These are phyloP conservation scores for Gnetum montanum DNA, from an alignment of 75 land plant genomes.

Conservation along the genomic window DNA sequence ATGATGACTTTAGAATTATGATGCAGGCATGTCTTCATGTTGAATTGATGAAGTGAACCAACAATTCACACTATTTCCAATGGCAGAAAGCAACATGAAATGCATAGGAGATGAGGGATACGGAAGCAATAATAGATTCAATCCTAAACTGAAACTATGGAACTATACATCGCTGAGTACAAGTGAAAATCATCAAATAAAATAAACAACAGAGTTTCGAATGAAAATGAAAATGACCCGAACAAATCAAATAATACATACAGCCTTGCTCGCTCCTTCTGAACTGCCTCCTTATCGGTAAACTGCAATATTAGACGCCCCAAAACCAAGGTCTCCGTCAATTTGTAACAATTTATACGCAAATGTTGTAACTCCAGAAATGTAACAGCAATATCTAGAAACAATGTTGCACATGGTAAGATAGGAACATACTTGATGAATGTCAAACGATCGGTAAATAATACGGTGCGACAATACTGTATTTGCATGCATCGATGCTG, in stretches of 20 bases:
- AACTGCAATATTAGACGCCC: constrained; percentile 15
- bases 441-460: constrained; percentile 30
- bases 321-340: neutral
- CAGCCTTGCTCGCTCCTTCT: constrained; percentile 57
- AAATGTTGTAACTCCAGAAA: neutral
- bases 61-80: too few relatives aligned
- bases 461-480: neutral
- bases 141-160: neutral
- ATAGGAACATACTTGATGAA: constrained; percentile 22
- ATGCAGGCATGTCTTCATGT: too few relatives aligned
- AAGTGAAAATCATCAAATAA: neutral
- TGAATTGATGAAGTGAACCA: too few relatives aligned
- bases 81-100: too few relatives aligned
- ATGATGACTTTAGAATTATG: too few relatives aligned
- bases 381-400: neutral
- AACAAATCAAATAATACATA: constrained; percentile 2
- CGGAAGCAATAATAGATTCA: too few relatives aligned
- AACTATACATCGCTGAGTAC: neutral
- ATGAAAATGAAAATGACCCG: neutral
- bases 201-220: neutral
- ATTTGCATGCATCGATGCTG: neutral
- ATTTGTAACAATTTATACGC: too few relatives aligned
- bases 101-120: too few relatives aligned
- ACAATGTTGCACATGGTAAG: neutral
- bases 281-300: constrained; percentile 30